Conservation (phyloP, 2,329 filamentous ascomycete species). For the Aureobasidium sp. region DNA sequence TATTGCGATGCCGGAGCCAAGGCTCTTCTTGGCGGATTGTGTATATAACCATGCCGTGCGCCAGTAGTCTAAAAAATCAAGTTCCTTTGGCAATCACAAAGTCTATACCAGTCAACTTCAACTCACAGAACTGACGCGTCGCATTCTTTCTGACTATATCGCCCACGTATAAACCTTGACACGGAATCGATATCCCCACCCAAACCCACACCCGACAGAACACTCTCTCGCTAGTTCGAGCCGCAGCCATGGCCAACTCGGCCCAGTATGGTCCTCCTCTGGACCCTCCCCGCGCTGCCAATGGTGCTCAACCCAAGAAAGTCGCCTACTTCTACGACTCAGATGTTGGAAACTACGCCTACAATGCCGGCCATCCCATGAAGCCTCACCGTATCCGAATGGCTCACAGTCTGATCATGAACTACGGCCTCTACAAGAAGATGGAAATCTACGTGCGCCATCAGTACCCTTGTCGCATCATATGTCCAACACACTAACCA, state of each 20-base stretch:
- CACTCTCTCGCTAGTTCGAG: not conserved
- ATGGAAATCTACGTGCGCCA: slow-evolving; percentile 59
- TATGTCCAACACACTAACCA: not conserved
- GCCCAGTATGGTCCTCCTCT: slow-evolving; percentile 40
- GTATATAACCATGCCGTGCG: too few species aligned
- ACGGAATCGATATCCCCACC: not conserved
- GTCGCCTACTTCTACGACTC: slow-evolving; percentile 98
- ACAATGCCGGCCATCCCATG: slow-evolving; percentile 66
- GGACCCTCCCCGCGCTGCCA: slow-evolving; percentile 44
- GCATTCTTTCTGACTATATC: not conserved
- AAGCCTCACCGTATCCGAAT: slow-evolving; percentile 61
- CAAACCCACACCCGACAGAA: not conserved
- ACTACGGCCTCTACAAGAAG: slow-evolving; percentile 64
- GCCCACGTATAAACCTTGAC: not conserved
- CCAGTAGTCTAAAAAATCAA: too few species aligned
- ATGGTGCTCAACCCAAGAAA: slow-evolving; percentile 57
- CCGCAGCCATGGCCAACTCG: slow-evolving; percentile 37
- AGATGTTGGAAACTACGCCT: slow-evolving; percentile 96
- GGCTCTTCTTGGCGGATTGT: too few species aligned
- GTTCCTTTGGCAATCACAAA: too few species aligned
- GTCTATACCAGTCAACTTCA: not conserved
- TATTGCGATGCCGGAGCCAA: too few species aligned
- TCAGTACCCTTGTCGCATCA: not conserved
- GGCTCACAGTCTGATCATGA: slow-evolving; percentile 58
- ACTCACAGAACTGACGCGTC: not conserved